phyloP scores from a whole-genome alignment of 805 yeast species.

The Starmerella etchellsii region DNA sequence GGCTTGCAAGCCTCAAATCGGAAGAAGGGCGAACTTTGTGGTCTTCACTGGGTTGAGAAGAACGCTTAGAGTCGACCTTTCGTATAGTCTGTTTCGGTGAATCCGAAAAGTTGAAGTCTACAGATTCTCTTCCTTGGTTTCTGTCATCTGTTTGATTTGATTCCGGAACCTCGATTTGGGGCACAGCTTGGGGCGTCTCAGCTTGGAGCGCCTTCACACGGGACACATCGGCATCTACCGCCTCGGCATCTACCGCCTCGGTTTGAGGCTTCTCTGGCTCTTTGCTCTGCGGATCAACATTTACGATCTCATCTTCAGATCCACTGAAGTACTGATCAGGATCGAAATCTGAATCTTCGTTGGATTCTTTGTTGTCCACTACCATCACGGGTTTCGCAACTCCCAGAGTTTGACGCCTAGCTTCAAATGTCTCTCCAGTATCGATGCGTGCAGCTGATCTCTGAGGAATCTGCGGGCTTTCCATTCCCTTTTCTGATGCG shows the following conservation, averaged over 20 bases:
- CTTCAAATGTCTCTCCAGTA: slow-evolving; percentile 13
- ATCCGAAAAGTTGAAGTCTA: no score
- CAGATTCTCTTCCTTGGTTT: no score
- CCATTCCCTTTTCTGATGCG: no score
- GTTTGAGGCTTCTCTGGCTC: neutral
- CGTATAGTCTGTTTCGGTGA: no score
- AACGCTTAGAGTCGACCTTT: no score
- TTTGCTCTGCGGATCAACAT: neutral
- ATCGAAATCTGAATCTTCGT: slow-evolving; percentile 4
- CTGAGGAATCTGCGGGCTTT: slow-evolving; percentile 15
- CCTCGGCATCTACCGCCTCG: neutral
- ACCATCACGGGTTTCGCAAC: slow-evolving; percentile 13
- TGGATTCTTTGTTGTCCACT: neutral
- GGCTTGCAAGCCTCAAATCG: neutral
- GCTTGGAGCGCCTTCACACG: no score
- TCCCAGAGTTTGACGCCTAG: slow-evolving; percentile 12
- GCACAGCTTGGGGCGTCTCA: no score
- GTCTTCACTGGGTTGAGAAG: no score
- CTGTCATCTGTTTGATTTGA: no score
- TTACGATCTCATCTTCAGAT: slow-evolving; percentile 6
- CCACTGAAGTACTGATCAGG: slow-evolving; percentile 6
- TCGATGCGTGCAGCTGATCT: slow-evolving; percentile 16
- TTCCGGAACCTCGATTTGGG: no score
- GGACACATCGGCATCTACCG: no score
- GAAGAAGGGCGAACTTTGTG: no score